Evolutionary conservation across 1,284 basidiomycete genomes (phyloP), one percentile per base, ranked within the genome.

Genomic region (Ustilago bromivora): DNA sequence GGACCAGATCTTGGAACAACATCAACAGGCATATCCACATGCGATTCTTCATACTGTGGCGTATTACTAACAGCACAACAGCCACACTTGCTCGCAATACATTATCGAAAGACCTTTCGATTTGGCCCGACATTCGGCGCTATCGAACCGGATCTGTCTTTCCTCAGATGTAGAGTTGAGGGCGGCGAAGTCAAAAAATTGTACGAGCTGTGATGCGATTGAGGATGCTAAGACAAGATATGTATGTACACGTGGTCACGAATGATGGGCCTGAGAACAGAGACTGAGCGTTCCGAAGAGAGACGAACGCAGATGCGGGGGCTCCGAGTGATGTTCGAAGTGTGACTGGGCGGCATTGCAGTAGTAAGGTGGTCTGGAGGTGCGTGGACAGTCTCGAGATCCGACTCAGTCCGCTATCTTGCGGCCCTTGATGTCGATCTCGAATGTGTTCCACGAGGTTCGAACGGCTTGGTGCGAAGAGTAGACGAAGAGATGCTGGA

Each of bases 11-110:
- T 88, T 99, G 34, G 90, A 93, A 77, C 85, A 84, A 36, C 96
- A 99, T 78, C 92, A 94, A 85, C 92, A 93, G 62, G 92, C 91
- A 60, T 95, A 98, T 86, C 95, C 96, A 0, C 97, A 99, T 87
- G 92, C 91, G 82, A 88, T 99, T 36, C 88, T 99, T 54, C 97
- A 99, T 85, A 93, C 93, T 12, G 92, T 86, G 36, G 75, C 65
- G 12, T 85, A 76, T 51, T 85, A 85, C 56, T 85, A 51, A 17
- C 15, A 34, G 17, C 34, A 3, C 35, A 12, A 8, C 23, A 28
- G 23, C 23, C 23, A 28, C 23, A 28, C 23, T 28, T 28, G 23
- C 23, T 28, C 23, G 23, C 23, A 28, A 28, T 28, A 28, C 23
- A 28, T 28, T 28, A 28, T 28, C 23, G 23, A 28, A 28, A 28